phyloP scores from a whole-genome alignment of 2,329 filamentous ascomycete genomes.

The Stagonosporopsis chrysanthemi region DNA sequence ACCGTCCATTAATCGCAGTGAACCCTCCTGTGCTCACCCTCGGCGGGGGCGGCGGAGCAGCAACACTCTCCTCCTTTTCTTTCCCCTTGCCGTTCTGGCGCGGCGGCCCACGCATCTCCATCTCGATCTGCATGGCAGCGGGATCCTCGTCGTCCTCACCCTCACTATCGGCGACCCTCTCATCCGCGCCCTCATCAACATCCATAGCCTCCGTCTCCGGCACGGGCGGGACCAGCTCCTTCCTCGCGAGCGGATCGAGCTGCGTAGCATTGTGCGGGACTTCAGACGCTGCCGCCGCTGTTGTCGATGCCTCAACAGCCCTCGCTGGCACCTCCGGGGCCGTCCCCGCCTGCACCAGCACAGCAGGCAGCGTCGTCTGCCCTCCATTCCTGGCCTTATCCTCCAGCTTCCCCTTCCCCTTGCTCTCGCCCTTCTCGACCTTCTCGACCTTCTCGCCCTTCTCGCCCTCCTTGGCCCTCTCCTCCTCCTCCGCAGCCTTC shows the following conservation, averaged over 20 bases:
- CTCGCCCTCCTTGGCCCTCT: background rate
- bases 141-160: slow-evolving; percentile 40
- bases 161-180: slow-evolving; percentile 32
- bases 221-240: slow-evolving; percentile 14
- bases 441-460: slow-evolving; percentile 2
- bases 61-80: background rate
- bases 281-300: background rate
- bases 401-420: slow-evolving; percentile 13
- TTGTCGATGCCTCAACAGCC: background rate
- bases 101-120: slow-evolving; percentile 48
- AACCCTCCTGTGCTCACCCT: slow-evolving; percentile 34
- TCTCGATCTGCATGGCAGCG: slow-evolving; percentile 50
- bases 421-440: background rate
- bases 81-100: slow-evolving; percentile 19
- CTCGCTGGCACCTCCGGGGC: background rate
- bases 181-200: slow-evolving; percentile 5
- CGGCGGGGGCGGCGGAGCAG: slow-evolving; percentile 1
- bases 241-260: slow-evolving; percentile 27
- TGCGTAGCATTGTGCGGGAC: background rate
- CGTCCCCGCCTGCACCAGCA: background rate
- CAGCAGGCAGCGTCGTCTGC: slow-evolving; percentile 2
- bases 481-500: slow-evolving; percentile 47
- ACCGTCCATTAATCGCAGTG: slow-evolving; percentile 45
- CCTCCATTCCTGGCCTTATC: background rate
- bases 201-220: slow-evolving; percentile 16